These are phyloP conservation scores for Asclepias syriaca DNA, from an alignment of 257 asterid species.

Conservation along the genomic window DNA sequence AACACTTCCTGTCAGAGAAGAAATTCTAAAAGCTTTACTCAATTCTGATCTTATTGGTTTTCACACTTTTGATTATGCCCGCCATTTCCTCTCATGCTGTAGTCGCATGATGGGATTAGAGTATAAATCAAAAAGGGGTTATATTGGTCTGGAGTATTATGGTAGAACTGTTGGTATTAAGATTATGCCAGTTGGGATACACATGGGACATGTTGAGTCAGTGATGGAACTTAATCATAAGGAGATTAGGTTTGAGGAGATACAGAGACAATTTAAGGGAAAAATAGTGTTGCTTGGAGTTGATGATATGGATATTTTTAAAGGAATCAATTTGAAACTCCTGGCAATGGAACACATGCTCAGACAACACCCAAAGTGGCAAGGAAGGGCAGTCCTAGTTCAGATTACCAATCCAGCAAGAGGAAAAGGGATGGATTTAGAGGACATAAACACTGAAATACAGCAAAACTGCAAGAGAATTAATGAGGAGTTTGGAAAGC, in stretches of 20 bases:
- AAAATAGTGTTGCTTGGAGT: conserved; percentile 76
- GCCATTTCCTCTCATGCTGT: conserved; percentile 90
- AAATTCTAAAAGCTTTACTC: conserved; percentile 80
- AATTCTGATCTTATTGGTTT: conserved; percentile 84
- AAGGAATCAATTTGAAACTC: conserved; percentile 82
- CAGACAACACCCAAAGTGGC: conserved; percentile 75
- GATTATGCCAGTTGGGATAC: conserved; percentile 94
- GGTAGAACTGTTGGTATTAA: conserved; percentile 92
- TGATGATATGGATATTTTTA: conserved; percentile 90
- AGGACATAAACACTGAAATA: conserved; percentile 61
- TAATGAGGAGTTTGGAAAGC: conserved; percentile 58
- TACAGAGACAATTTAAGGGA: conserved; percentile 66
- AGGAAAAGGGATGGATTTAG: conserved; percentile 73
- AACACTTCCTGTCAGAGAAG: conserved; percentile 90
- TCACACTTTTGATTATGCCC: conserved; percentile 92
- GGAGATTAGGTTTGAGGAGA: conserved; percentile 60
- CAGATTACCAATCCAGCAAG: conserved; percentile 81
- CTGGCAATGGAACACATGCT: conserved; percentile 85
- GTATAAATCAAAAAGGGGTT: conserved; percentile 86
- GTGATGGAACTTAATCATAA: conserved; percentile 60
- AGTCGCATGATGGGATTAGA: conserved; percentile 93
- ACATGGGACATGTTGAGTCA: conserved; percentile 85
- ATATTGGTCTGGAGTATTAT: conserved; percentile 79
- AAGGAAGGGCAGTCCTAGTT: conserved; percentile 76
- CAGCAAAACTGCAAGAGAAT: conserved; percentile 65